phyloP scores from a whole-genome alignment of 2,329 filamentous ascomycete genomes.

The Camillea tinctor region DNA sequence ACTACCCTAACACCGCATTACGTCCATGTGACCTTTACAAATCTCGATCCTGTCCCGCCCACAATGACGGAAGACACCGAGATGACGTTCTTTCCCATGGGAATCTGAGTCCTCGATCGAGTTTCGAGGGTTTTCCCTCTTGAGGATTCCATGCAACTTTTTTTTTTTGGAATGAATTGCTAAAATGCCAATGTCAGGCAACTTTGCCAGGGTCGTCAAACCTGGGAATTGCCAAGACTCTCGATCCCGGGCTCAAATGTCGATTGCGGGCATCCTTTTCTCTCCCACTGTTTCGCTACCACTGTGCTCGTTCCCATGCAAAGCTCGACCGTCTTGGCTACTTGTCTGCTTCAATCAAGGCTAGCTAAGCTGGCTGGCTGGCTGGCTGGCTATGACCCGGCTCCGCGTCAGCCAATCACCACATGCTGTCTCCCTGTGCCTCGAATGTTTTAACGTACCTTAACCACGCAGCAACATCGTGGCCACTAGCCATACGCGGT shows the following conservation, averaged over 20 bases:
- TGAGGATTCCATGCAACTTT: background rate
- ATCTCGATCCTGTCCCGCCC: conserved; percentile 24
- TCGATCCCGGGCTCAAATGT: conserved; percentile 31
- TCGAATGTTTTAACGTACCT: background rate
- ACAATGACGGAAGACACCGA: conserved; percentile 18
- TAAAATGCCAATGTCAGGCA: background rate
- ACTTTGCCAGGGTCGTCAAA: conserved; percentile 3
- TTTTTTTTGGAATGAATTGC: background rate
- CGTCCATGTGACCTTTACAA: background rate
- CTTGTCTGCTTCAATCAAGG: conserved; percentile 12
- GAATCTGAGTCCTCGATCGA: conserved; percentile 2
- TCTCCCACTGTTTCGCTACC: conserved; percentile 16
- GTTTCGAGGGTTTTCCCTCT: background rate
- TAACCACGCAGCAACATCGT: background rate
- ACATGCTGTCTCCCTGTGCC: background rate
- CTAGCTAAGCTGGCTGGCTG: conserved; percentile 8
- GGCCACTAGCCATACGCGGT: background rate
- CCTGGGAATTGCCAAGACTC: conserved; percentile 20
- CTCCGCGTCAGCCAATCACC: background rate
- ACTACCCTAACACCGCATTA: too few relatives aligned
- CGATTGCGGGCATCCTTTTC: conserved; percentile 28
- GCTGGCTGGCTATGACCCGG: too few relatives aligned
- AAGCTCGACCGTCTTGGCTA: conserved; percentile 18
- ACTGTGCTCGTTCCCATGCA: conserved; percentile 10
- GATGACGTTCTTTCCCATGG: conserved; percentile 7